phyloP scores from a whole-genome alignment of 2,329 filamentous ascomycete species.

The Aaosphaeria pasadenensis region DNA sequence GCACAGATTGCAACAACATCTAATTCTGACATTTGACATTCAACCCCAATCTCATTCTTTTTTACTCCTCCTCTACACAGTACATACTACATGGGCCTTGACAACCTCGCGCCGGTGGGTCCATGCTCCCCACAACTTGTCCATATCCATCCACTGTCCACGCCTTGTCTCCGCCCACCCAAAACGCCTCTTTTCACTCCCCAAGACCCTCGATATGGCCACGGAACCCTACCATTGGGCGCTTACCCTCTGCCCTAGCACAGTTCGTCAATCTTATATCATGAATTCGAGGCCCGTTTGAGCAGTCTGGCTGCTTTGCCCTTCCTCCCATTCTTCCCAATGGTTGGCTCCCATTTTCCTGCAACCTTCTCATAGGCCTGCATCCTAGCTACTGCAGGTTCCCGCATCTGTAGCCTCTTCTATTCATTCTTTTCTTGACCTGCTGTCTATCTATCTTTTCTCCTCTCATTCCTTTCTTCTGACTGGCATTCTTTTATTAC shows the following conservation, averaged over 20 bases:
- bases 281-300: slow-evolving; percentile 1
- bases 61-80: no score
- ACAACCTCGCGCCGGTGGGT: no score
- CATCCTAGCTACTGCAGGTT: slow-evolving; percentile 1
- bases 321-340: slow-evolving; percentile 11
- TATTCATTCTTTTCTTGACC: no score
- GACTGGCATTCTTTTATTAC: no score
- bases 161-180: neutral
- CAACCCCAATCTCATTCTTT: no score
- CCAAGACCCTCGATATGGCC: slow-evolving; percentile 6
- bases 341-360: slow-evolving; percentile 8
- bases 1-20: no score
- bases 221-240: slow-evolving; percentile 5
- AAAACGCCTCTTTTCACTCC: neutral
- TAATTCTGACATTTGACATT: no score
- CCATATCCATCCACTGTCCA: neutral
- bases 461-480: no score
- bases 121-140: neutral
- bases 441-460: no score
- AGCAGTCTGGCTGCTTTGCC: neutral
- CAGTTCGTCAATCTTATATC: slow-evolving; percentile 7
- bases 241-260: slow-evolving; percentile 2
- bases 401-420: neutral
- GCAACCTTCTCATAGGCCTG: slow-evolving; percentile 1
- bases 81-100: no score